Percentiles rank a stretch among this genome's conserved stretches.
Conservation (phyloP, 768 basidiomycete genomes). For the Dacryopinax spathularia region DNA sequence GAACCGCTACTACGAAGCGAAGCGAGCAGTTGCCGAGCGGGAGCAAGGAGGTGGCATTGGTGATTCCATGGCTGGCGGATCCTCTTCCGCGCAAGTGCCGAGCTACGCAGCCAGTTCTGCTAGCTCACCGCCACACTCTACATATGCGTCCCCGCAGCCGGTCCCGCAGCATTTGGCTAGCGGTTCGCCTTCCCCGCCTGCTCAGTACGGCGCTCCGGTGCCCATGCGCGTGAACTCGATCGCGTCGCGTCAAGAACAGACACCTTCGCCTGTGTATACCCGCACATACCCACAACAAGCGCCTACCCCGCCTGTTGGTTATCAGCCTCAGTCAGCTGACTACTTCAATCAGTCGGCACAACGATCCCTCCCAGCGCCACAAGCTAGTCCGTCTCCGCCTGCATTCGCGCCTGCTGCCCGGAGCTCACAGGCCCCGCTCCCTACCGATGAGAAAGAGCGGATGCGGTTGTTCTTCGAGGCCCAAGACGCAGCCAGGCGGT, state of each 20-base stretch:
- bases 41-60: neutral
- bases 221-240: constrained; percentile 3
- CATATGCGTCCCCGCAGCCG: neutral
- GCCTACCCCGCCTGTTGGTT: neutral
- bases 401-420: constrained; percentile 25
- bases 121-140: neutral
- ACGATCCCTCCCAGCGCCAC: constrained; percentile 20
- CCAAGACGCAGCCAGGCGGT: constrained; percentile 43
- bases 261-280: constrained; percentile 8
- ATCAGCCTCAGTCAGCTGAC: neutral
- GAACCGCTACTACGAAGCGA: constrained; percentile 53
- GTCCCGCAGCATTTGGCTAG: neutral
- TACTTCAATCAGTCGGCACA: constrained; percentile 4
- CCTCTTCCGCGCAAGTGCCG: neutral
- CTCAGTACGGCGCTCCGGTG: neutral
- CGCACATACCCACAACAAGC: neutral
- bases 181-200: constrained; percentile 21
- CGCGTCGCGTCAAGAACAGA: neutral
- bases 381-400: constrained; percentile 39
- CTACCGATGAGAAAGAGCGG: constrained; percentile 49
- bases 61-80: neutral
- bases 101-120: neutral
- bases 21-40: constrained; percentile 51
- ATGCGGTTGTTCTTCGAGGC: constrained; percentile 50
- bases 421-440: constrained; percentile 17